Evolutionary conservation across 169 alveolate genomes (phyloP), one percentile per base, ranked within the genome.

Genomic region (Babesia bigemina): DNA sequence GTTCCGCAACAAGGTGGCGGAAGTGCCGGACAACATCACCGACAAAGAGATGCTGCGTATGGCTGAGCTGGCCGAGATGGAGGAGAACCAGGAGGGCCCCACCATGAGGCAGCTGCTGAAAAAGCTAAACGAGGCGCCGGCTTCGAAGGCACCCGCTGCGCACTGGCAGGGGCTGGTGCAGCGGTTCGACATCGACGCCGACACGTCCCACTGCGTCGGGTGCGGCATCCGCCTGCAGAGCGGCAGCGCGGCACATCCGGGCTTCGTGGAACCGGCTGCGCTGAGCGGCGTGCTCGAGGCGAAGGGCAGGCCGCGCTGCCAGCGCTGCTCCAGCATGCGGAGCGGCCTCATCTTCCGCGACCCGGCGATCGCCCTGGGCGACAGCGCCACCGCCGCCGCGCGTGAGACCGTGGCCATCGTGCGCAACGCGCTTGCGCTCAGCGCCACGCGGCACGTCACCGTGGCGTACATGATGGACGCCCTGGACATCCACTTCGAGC

Each of bases 181-280:
- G 24, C 69, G 56, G 21, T 81, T 81, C 44, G 52, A 29, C 36
- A 55, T 81, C 0, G 79, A 47, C 13, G 55, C 52, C 22, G 79
- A 55, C 22, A 14, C 66, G 7, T 14, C 59, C 29, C 73, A 58
- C n/a, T 89, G 93, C 49, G 65, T 60, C 36, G 93, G 93, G 11
- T 89, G 93, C 55, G 93, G 93, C 57, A 78, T 86, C 24, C 61
- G 67, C 33, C 65, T 89, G 48, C 93, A 89, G 52, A 55, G 85
- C 26, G 29, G 29, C 8, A 72, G 86, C 44, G 22, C 14, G 17
- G 42, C 16, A 10, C 2, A 16, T 0, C 49, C 28, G 39, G 88
- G 88, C 16, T 81, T 26, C 39, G 66, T 79, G 12, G 87, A 26
- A 3, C 52, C 58, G 0, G 44, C 6, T 8, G 70, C 21, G 0